phyloP scores from a whole-genome alignment of 441 rosid genomes.

The Breynia disticha region DNA sequence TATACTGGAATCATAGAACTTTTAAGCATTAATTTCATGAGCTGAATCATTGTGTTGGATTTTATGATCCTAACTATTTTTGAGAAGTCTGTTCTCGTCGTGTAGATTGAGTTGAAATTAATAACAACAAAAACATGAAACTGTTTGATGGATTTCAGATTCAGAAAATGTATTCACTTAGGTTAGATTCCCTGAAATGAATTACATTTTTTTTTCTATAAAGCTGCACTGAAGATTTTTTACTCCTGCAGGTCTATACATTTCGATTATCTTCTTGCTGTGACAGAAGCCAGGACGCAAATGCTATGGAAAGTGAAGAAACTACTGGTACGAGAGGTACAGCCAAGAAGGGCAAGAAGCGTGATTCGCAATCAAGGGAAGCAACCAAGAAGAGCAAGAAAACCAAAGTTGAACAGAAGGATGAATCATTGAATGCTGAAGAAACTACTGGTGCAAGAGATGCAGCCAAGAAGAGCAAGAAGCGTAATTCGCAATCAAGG shows the following conservation, averaged over 20 bases:
- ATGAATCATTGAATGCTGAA: not conserved
- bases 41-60: too few species aligned
- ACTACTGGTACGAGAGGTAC: slow-evolving; percentile 2
- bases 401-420: slow-evolving; percentile 1
- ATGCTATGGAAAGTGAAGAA: slow-evolving; percentile 1
- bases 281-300: slow-evolving; percentile 1
- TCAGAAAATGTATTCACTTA: too few species aligned
- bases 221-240: not conserved
- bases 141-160: too few species aligned
- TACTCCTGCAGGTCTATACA: slow-evolving; percentile 29
- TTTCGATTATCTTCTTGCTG: slow-evolving; percentile 24
- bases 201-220: not conserved
- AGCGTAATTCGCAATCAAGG: not conserved
- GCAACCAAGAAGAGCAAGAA: slow-evolving; percentile 1
- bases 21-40: too few species aligned
- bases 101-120: too few species aligned
- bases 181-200: too few species aligned
- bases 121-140: too few species aligned
- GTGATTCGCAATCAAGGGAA: not conserved
- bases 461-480: slow-evolving; percentile 2
- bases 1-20: too few species aligned
- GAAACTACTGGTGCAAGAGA: slow-evolving; percentile 3
- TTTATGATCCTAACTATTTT: too few species aligned
- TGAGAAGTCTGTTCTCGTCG: too few species aligned
- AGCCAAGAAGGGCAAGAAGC: slow-evolving; percentile 4